Conservation (phyloP, 2,329 filamentous ascomycete species). For the Raffaelea deltoideospora region DNA sequence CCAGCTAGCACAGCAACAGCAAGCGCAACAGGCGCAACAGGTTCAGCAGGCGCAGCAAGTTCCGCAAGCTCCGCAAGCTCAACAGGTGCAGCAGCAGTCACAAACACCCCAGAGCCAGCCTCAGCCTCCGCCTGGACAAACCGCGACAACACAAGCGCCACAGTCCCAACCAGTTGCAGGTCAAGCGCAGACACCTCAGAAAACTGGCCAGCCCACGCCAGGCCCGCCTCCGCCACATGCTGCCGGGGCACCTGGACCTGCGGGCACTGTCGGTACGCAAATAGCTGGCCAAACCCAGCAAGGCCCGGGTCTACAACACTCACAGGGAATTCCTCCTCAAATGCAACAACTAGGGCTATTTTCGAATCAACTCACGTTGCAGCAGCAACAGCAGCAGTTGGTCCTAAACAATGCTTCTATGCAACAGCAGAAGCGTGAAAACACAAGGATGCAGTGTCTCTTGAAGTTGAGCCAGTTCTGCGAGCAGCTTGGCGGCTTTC, state of each 20-base stretch:
- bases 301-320: conserved; percentile 2
- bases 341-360: conserved; percentile 32
- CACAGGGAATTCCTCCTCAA: conserved; percentile 14
- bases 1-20: conserved; percentile 17
- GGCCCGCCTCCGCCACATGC: too few relatives aligned
- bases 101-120: conserved; percentile 6
- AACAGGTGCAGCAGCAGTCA: conserved; percentile 36
- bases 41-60: conserved; percentile 27
- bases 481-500: conserved; percentile 44
- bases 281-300: conserved; percentile 19
- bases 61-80: conserved; percentile 15
- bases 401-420: conserved; percentile 21
- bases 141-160: conserved; percentile 1
- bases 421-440: conserved; percentile 33
- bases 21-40: conserved; percentile 1
- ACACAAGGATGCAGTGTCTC: conserved; percentile 40
- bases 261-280: conserved; percentile 14
- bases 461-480: conserved; percentile 47
- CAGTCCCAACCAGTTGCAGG: neutral
- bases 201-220: conserved; percentile 21
- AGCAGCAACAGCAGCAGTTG: conserved; percentile 18
- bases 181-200: conserved; percentile 13
- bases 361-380: too few relatives aligned
- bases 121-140: conserved; percentile 4
- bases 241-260: conserved; percentile 11